Percentiles rank a stretch among this genome's conserved stretches.
Conservation (phyloP, 208 protist genomes). For the Acanthamoeba royreba region DNA sequence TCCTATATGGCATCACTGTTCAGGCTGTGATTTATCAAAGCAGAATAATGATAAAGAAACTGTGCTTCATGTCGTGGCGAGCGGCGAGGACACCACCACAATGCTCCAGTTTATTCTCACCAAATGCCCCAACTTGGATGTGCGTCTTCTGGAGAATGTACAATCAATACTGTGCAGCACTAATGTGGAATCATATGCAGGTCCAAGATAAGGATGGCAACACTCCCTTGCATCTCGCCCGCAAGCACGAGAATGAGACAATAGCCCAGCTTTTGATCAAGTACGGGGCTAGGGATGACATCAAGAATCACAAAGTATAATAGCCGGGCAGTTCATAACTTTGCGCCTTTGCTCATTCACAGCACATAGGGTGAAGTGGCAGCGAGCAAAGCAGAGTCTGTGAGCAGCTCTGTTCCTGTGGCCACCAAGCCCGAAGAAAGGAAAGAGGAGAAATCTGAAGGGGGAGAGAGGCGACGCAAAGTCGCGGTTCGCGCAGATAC, state of each 20-base stretch:
- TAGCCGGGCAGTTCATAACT: not conserved
- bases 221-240: not conserved
- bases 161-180: not conserved
- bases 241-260: not conserved
- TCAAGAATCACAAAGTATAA: not conserved
- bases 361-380: not conserved
- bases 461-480: too few relatives aligned
- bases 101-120: not conserved
- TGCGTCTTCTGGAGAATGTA: not conserved
- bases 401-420: too few relatives aligned
- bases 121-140: not conserved
- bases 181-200: not conserved
- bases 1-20: not conserved
- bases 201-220: not conserved
- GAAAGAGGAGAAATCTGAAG: too few relatives aligned
- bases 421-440: too few relatives aligned
- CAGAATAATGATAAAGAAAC: not conserved
- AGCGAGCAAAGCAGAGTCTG: too few relatives aligned
- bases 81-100: not conserved
- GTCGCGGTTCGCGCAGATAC: not conserved
- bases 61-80: not conserved
- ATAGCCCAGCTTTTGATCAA: not conserved
- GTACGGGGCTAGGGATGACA: not conserved
- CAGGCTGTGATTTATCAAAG: not conserved
- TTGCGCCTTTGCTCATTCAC: not conserved